These are phyloP conservation scores for Aspergillus sp. DNA, from an alignment of 2,329 filamentous ascomycete genomes.

Conservation along the genomic window DNA sequence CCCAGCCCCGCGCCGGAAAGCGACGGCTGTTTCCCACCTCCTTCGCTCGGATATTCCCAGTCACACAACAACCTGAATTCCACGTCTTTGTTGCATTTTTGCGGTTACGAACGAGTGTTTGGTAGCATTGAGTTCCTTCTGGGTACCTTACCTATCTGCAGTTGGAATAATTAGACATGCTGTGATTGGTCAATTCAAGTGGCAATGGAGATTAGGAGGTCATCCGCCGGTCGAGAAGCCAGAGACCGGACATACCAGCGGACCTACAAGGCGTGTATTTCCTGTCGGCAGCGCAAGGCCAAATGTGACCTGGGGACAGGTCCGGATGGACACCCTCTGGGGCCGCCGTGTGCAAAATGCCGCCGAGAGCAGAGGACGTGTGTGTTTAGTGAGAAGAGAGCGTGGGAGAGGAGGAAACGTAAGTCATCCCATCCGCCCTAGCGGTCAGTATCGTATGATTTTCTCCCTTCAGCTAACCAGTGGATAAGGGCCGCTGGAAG, in stretches of 20 bases:
- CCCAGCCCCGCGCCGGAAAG: conserved; percentile 3
- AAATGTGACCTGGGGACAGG: conserved; percentile 46
- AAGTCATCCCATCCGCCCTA: conserved; percentile 3
- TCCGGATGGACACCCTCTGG: conserved; percentile 33
- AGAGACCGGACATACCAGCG: conserved; percentile 43
- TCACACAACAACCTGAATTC: conserved; percentile 1
- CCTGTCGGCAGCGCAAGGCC: conserved; percentile 49
- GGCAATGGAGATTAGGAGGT: conserved; percentile 16
- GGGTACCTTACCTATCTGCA: not conserved
- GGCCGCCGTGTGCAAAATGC: conserved; percentile 45
- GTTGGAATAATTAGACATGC: not conserved
- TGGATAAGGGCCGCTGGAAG: conserved; percentile 7
- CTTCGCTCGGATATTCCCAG: conserved; percentile 1
- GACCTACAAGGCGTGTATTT: conserved; percentile 52
- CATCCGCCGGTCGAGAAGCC: conserved; percentile 8
- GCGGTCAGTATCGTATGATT: too few species aligned
- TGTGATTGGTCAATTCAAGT: conserved; percentile 10
- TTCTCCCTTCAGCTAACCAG: too few species aligned
- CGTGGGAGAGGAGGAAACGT: conserved; percentile 36
- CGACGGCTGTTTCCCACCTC: conserved; percentile 12
- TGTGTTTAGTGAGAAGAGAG: conserved; percentile 41
- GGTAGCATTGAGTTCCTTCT: not conserved
- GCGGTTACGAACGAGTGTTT: too few species aligned
- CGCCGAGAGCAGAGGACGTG: conserved; percentile 48
- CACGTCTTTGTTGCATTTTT: not conserved